These are phyloP conservation scores for Pythium volutum DNA, from an alignment of 352 stramenopile genomes.

Conservation along the genomic window DNA sequence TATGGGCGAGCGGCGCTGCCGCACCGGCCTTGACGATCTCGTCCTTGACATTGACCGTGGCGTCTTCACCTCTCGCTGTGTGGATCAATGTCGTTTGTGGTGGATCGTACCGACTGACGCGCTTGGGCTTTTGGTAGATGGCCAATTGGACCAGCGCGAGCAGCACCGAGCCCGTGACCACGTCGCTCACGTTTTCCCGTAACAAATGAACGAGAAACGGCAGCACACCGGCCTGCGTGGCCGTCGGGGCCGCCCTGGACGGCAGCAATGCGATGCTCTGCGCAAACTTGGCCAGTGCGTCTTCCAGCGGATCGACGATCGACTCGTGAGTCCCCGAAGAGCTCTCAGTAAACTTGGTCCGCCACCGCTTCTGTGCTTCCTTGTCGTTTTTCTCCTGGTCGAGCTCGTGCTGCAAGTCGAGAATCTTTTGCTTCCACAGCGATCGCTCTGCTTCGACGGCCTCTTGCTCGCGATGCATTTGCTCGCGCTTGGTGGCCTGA, in stretches of 20 bases:
- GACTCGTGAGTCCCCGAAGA: not conserved
- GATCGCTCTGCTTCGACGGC: conserved; percentile 47
- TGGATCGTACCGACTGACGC: conserved; percentile 16
- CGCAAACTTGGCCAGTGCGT: conserved; percentile 67
- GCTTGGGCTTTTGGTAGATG: conserved; percentile 45
- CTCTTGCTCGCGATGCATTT: conserved; percentile 47
- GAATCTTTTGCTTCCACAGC: conserved; percentile 39
- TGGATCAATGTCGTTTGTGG: not conserved
- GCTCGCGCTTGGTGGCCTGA: conserved; percentile 57
- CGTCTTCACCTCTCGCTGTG: conserved; percentile 2
- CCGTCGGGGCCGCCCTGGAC: conserved; percentile 35
- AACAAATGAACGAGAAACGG: conserved; percentile 63
- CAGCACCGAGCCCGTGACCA: conserved; percentile 62
- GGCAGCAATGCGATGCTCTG: conserved; percentile 69
- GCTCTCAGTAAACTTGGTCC: conserved; percentile 37
- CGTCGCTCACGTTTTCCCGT: conserved; percentile 46
- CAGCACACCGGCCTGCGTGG: conserved; percentile 52
- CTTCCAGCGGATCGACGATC: conserved; percentile 34
- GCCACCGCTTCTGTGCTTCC: conserved; percentile 62
- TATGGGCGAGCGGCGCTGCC: conserved; percentile 39
- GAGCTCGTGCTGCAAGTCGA: conserved; percentile 41
- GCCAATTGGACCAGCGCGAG: conserved; percentile 65
- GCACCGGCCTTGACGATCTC: conserved; percentile 63
- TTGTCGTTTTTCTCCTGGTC: conserved; percentile 68
- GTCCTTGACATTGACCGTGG: conserved; percentile 37